A percentile compares a stretch with the other conserved stretches of the same genome.
phyloP scores from a whole-genome alignment of 345 rosid genomes.

The Acer campestre region DNA sequence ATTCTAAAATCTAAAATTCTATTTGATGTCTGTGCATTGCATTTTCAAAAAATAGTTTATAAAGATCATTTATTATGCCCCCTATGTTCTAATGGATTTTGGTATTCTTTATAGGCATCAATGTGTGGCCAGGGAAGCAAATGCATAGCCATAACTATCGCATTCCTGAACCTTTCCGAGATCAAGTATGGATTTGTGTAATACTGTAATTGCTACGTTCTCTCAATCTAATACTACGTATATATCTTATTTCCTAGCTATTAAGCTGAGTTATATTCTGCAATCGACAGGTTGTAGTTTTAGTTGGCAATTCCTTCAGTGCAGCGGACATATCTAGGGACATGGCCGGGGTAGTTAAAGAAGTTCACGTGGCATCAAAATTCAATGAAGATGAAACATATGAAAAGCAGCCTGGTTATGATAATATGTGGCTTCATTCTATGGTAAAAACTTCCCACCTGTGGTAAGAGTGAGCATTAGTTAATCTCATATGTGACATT shows the following conservation, averaged over 20 bases:
- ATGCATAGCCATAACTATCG: conserved; percentile 90
- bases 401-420: conserved; percentile 42
- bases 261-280: background rate
- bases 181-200: conserved; percentile 43
- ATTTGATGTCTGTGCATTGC: background rate
- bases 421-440: conserved; percentile 74
- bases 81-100: background rate
- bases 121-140: conserved; percentile 88
- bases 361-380: conserved; percentile 75
- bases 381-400: conserved; percentile 47
- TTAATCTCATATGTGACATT: conserved; percentile 23
- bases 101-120: conserved; percentile 45
- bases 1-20: background rate
- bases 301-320: conserved; percentile 77
- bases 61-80: background rate
- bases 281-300: conserved; percentile 55
- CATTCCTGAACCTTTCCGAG: conserved; percentile 57
- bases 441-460: conserved; percentile 47
- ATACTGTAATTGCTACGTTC: background rate
- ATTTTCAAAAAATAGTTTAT: background rate
- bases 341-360: conserved; percentile 63
- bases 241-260: too few relatives aligned
- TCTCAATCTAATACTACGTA: background rate
- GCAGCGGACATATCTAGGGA: conserved; percentile 75
- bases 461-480: conserved; percentile 2